These are phyloP conservation scores for Ophiostoma perfectum DNA, from an alignment of 2,329 filamentous ascomycete species.

Conservation along the genomic window DNA sequence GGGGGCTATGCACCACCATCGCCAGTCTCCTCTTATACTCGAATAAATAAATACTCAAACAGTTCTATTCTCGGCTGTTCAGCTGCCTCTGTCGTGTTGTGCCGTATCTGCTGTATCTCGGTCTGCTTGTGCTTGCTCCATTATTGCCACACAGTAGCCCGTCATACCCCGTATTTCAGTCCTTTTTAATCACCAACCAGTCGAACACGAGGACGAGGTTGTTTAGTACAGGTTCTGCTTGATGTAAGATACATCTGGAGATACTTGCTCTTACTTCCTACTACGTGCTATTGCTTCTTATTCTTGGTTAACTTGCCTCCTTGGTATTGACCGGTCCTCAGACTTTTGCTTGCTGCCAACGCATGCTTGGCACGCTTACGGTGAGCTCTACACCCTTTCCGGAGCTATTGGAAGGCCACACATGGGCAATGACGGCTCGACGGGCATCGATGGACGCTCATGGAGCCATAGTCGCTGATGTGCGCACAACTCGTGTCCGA, in stretches of 20 bases:
- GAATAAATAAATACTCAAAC: background rate
- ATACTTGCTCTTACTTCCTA: too few relatives aligned
- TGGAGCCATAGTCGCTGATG: background rate
- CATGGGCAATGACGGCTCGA: background rate
- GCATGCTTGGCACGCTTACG: background rate
- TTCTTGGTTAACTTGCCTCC: too few relatives aligned
- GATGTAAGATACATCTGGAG: too few relatives aligned
- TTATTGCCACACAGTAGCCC: background rate
- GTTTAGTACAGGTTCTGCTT: background rate
- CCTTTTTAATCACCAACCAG: conserved; percentile 9
- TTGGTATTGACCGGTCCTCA: too few relatives aligned
- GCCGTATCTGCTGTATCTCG: background rate
- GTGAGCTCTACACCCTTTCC: conserved; percentile 1
- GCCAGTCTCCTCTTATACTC: background rate
- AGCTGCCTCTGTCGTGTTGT: background rate
- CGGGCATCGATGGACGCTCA: background rate
- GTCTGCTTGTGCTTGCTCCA: background rate
- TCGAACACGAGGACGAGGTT: background rate
- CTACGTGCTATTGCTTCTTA: too few relatives aligned
- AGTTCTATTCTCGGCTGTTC: background rate
- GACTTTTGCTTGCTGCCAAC: background rate
- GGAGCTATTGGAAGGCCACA: background rate
- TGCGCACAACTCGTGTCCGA: background rate
- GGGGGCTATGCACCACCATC: background rate
- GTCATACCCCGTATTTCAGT: conserved; percentile 3